phyloP scores from a whole-genome alignment of 352 stramenopile species.

The Stephanocyclus meneghinianus region DNA sequence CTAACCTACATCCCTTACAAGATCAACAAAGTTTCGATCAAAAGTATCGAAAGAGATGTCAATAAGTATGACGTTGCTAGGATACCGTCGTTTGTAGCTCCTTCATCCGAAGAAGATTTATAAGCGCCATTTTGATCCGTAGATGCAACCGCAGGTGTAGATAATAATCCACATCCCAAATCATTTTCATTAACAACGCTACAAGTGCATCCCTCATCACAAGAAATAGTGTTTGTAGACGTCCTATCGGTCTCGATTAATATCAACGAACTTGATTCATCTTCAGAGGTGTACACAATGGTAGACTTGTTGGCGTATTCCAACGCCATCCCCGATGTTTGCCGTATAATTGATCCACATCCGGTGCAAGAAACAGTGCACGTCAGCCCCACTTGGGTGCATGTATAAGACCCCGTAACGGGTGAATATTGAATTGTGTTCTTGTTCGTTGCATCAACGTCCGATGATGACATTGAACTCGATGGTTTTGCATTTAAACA shows the following conservation, averaged over 20 bases:
- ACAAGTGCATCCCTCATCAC: conserved; percentile 31
- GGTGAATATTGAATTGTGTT: conserved; percentile 22
- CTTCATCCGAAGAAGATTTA: too few relatives aligned
- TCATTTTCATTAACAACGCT: conserved; percentile 27
- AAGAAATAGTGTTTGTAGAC: conserved; percentile 13
- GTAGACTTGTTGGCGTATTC: conserved; percentile 23
- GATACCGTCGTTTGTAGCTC: too few relatives aligned
- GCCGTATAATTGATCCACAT: conserved; percentile 23
- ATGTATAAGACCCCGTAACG: conserved; percentile 35
- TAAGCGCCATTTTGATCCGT: too few relatives aligned
- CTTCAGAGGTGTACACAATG: conserved; percentile 29
- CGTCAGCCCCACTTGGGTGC: conserved; percentile 15
- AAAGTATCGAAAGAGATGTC: too few relatives aligned
- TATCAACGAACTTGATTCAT: conserved; percentile 6
- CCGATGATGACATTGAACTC: not conserved
- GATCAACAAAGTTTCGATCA: too few relatives aligned
- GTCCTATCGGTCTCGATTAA: conserved; percentile 19
- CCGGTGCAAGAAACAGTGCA: conserved; percentile 27
- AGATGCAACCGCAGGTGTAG: not conserved
- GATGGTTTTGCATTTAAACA: conserved; percentile 16
- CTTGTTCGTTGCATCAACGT: not conserved
- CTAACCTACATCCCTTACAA: too few relatives aligned
- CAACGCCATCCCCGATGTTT: conserved; percentile 17
- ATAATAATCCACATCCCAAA: conserved; percentile 24
- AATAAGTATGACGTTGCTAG: too few relatives aligned